Percentiles rank a stretch among this genome's conserved stretches.
Evolutionary conservation across 257 asterid genomes (phyloP).

Genomic region (Fraxinus excelsior): DNA sequence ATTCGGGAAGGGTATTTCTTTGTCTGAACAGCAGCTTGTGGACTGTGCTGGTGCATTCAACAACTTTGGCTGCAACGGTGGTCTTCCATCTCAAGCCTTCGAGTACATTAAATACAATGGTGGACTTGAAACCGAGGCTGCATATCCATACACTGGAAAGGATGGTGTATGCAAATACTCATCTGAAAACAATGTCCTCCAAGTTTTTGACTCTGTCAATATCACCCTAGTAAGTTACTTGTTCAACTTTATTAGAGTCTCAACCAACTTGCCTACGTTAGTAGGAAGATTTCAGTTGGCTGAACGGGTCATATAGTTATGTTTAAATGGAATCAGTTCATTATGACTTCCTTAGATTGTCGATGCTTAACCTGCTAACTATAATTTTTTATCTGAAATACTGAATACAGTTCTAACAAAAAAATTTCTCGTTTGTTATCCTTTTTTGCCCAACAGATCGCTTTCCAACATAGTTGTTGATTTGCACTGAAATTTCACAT

Average conservation of each 20-base stretch:
- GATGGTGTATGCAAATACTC: constrained; percentile 72
- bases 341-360: background rate
- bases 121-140: constrained; percentile 83
- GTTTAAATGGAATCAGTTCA: background rate
- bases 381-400: background rate
- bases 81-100: constrained; percentile 96
- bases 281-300: background rate
- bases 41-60: constrained; percentile 95
- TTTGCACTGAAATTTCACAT: constrained; percentile 4
- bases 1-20: constrained; percentile 68
- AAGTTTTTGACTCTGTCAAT: constrained; percentile 75
- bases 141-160: constrained; percentile 80
- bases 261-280: background rate
- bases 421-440: background rate
- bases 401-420: background rate
- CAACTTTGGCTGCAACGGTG: constrained; percentile 93
- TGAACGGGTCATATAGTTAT: background rate
- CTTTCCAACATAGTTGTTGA: constrained; percentile 1
- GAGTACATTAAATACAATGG: constrained; percentile 89
- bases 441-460: constrained; percentile 2
- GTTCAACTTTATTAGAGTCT: background rate
- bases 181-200: constrained; percentile 61
- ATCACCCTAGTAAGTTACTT: constrained; percentile 72
- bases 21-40: constrained; percentile 98
- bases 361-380: background rate